Conservation (phyloP, 78 protist species). For the Polysphondylium violaceum region DNA sequence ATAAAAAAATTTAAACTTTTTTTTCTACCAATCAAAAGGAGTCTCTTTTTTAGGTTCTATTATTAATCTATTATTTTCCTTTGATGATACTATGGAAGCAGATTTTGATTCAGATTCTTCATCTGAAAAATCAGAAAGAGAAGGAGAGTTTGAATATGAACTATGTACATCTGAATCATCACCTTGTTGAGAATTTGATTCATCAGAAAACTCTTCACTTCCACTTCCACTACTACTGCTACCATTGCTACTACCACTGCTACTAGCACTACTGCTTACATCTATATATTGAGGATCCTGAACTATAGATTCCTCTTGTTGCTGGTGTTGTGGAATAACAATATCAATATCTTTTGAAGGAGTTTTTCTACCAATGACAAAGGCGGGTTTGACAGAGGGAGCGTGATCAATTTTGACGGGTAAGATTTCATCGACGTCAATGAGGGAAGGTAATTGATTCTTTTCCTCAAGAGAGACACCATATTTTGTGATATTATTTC, state of each 20-base stretch:
- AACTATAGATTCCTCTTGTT: background rate
- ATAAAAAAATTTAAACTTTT: too few relatives aligned
- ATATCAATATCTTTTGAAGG: slow-evolving; percentile 22
- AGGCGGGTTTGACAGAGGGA: background rate
- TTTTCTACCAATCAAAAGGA: too few relatives aligned
- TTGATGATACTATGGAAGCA: too few relatives aligned
- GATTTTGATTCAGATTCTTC: slow-evolving; percentile 39
- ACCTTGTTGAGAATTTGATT: slow-evolving; percentile 11
- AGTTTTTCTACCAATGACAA: too few relatives aligned
- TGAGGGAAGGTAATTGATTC: slow-evolving; percentile 1
- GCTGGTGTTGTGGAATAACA: background rate
- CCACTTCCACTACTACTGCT: background rate
- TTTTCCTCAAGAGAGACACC: background rate
- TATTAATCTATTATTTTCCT: too few relatives aligned
- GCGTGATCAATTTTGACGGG: background rate
- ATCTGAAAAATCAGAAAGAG: slow-evolving; percentile 16
- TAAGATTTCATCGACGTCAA: background rate
- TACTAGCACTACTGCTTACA: background rate
- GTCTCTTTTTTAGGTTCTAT: too few relatives aligned
- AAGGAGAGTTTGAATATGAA: background rate
- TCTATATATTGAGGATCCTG: background rate
- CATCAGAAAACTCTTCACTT: slow-evolving; percentile 39
- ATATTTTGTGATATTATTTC: slow-evolving; percentile 24
- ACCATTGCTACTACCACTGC: background rate
- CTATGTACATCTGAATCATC: slow-evolving; percentile 58